These are phyloP conservation scores for Aspergillus funiculosus DNA, from an alignment of 495 filamentous ascomycete genomes.

Conservation along the genomic window DNA sequence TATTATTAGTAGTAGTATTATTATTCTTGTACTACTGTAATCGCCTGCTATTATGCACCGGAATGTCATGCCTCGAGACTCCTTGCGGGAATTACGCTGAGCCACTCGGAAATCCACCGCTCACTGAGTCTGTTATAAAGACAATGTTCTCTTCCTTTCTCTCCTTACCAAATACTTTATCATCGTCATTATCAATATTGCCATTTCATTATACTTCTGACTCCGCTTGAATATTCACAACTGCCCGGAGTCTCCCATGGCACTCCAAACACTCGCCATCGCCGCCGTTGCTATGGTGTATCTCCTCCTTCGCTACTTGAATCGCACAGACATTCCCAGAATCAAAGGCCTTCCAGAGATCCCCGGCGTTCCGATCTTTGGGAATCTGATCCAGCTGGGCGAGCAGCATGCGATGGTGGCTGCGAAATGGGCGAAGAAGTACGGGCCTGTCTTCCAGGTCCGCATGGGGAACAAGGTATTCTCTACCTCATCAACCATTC, in stretches of 20 bases:
- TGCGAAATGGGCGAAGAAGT: conserved; percentile 52
- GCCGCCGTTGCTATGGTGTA: conserved; percentile 41
- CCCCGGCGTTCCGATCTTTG: conserved; percentile 58
- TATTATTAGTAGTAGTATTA: too few relatives aligned
- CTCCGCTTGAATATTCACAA: too few relatives aligned
- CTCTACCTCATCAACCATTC: not conserved
- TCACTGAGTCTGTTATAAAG: too few relatives aligned
- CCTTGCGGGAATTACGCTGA: too few relatives aligned
- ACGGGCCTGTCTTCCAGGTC: conserved; percentile 62
- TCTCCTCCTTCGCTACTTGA: conserved; percentile 49
- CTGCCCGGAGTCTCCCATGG: too few relatives aligned
- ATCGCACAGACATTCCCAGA: conserved; percentile 54
- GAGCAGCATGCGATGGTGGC: conserved; percentile 50
- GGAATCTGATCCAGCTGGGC: conserved; percentile 56
- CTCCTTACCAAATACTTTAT: not conserved
- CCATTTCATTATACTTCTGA: not conserved
- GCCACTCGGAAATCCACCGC: too few relatives aligned
- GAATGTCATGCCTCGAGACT: too few relatives aligned
- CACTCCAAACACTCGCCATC: conserved; percentile 39
- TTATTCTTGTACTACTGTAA: too few relatives aligned
- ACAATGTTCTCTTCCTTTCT: not conserved
- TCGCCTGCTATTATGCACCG: too few relatives aligned
- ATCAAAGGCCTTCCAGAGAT: conserved; percentile 60
- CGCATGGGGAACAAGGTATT: conserved; percentile 57
- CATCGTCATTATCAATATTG: too few relatives aligned